Percentiles rank a stretch among this genome's conserved stretches.
Evolutionary conservation across 805 yeast species (phyloP).

Genomic region (Brettanomyces custersianus): DNA sequence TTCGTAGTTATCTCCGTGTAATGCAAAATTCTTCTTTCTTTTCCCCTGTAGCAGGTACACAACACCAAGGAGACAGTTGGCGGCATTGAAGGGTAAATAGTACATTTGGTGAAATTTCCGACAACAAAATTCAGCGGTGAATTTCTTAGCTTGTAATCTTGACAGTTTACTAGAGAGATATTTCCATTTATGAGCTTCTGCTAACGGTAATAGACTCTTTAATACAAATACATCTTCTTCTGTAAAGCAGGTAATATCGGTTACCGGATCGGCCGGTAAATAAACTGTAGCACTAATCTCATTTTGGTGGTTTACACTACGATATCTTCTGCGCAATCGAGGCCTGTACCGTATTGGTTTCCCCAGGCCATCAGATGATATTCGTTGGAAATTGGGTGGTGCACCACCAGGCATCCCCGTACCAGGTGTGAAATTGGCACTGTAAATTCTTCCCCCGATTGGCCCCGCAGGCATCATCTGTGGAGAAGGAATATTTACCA

Average conservation of each 20-base stretch:
- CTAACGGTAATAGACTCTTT: slow-evolving; percentile 20
- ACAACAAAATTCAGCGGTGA: slow-evolving; percentile 23
- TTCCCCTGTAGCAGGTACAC: slow-evolving; percentile 1
- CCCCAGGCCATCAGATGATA: no score
- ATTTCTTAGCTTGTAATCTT: slow-evolving; percentile 22
- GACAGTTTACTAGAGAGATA: slow-evolving; percentile 22
- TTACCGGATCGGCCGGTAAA: slow-evolving; percentile 17
- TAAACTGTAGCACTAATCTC: slow-evolving; percentile 11
- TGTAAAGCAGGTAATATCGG: slow-evolving; percentile 19
- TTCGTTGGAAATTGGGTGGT: no score
- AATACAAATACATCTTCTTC: slow-evolving; percentile 23
- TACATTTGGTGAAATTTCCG: slow-evolving; percentile 25
- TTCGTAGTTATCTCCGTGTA: slow-evolving; percentile 14
- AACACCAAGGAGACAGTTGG: slow-evolving; percentile 13
- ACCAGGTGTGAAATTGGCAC: no score
- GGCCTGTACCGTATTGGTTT: no score
- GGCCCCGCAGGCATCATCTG: no score
- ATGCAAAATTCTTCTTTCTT: neutral
- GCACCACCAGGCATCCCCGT: no score
- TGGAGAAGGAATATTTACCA: no score
- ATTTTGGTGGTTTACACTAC: slow-evolving; percentile 10
- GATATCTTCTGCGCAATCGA: slow-evolving; percentile 5
- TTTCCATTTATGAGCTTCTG: slow-evolving; percentile 28
- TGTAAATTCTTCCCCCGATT: no score
- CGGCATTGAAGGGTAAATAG: slow-evolving; percentile 21